Evolutionary conservation across 495 filamentous ascomycete genomes (phyloP).

Genomic region (Chaetomium fimeti): DNA sequence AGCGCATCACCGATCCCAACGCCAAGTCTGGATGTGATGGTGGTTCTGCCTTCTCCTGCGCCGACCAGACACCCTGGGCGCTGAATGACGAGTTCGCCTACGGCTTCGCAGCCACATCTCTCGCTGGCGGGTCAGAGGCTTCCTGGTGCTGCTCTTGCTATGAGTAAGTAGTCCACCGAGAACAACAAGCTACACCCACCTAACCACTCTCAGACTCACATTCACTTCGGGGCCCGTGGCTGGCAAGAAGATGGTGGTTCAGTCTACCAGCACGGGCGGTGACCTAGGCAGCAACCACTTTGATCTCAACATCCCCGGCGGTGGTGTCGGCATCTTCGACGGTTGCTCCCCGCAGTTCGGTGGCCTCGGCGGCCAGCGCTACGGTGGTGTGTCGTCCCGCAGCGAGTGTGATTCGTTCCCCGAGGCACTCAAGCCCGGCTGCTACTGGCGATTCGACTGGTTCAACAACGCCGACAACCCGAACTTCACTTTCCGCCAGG

Average conservation of each 20-base stretch:
- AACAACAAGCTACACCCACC: not conserved
- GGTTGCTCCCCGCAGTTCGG: conserved; percentile 54
- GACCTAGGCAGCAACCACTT: conserved; percentile 59
- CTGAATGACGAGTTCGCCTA: conserved; percentile 52
- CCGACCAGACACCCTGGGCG: conserved; percentile 55
- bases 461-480: conserved; percentile 59
- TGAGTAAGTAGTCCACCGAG: conserved; percentile 39
- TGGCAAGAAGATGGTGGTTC: conserved; percentile 60
- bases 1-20: conserved; percentile 35
- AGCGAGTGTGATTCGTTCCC: conserved; percentile 53
- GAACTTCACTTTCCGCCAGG: conserved; percentile 49
- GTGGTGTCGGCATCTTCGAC: conserved; percentile 58
- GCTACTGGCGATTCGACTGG: conserved; percentile 61
- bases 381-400: conserved; percentile 54
- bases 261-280: conserved; percentile 61
- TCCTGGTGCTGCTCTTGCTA: conserved; percentile 60
- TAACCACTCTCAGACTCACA: conserved; percentile 30
- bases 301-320: conserved; percentile 58
- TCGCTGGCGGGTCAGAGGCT: conserved; percentile 44
- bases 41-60: conserved; percentile 54
- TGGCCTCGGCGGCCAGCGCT: conserved; percentile 53
- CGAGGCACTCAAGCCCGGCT: conserved; percentile 50
- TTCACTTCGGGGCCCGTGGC: conserved; percentile 43
- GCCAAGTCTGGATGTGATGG: conserved; percentile 41
- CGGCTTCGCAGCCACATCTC: conserved; percentile 55